phyloP scores from a whole-genome alignment of 805 yeast genomes.

The Candida ipomoeae region DNA sequence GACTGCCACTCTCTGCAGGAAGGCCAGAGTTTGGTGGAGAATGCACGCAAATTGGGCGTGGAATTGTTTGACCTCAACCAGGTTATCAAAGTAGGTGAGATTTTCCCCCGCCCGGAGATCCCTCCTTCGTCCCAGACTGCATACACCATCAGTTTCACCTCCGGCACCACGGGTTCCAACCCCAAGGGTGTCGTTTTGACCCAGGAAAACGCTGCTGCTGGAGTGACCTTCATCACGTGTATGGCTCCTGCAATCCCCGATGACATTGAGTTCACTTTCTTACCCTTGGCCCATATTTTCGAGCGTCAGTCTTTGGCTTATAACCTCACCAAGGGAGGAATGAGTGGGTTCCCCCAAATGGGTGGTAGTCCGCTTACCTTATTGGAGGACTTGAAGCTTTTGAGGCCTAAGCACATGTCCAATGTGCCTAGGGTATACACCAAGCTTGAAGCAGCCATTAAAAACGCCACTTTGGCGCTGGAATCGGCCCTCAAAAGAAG shows the following conservation, averaged over 20 bases:
- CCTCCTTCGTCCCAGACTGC: constrained; percentile 17
- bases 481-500: constrained; percentile 17
- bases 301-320: constrained; percentile 27
- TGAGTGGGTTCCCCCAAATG: constrained; percentile 22
- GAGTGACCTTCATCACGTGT: constrained; percentile 14
- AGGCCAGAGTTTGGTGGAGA: constrained; percentile 29
- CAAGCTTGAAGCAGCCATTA: constrained; percentile 24
- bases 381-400: constrained; percentile 22
- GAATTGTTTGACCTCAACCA: constrained; percentile 22
- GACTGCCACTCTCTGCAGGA: constrained; percentile 9
- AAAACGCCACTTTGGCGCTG: constrained; percentile 21
- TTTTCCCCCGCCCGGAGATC: constrained; percentile 19
- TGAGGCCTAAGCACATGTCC: constrained; percentile 23
- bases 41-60: constrained; percentile 15
- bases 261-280: constrained; percentile 19
- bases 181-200: constrained; percentile 26
- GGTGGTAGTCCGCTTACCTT: constrained; percentile 23
- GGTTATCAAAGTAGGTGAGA: constrained; percentile 19
- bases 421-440: constrained; percentile 27
- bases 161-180: constrained; percentile 26
- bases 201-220: constrained; percentile 20
- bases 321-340: constrained; percentile 23
- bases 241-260: constrained; percentile 8
- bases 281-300: constrained; percentile 38
- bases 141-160: constrained; percentile 26